Base-by-base conservation (phyloP, 2,329 filamentous ascomycete genomes). In the Pseudogymnoascus sp. region DNA sequence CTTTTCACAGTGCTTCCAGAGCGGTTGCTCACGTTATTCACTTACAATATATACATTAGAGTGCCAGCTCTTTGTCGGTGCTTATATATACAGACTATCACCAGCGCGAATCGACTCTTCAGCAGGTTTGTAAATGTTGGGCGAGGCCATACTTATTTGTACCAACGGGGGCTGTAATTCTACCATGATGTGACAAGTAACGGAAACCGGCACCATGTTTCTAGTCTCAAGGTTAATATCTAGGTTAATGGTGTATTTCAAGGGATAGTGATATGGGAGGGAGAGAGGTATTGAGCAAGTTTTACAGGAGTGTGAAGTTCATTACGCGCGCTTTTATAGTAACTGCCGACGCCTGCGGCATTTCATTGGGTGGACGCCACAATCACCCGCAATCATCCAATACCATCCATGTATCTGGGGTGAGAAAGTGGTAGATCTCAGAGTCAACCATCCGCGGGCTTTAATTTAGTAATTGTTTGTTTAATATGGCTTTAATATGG, bases 41-140 rank as follows among this genome's bases (percentile, higher is more conserved):
- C 49, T 55, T 14, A 7, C 49, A 33, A 35, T 55, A 55, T 55
- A 55, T 55, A 55, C 28, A 55, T 55, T n/a, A 35, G n/a, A 35
- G 49, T 33, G 4, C 49, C 49, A 55, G 49, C 49, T 55, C 49
- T 16, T 33, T 33, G 28, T 55, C 9, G 6, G n/a, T 3, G 8
- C 8, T 22, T 55, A 14, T 55, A 6, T 14, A 55, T 6, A 33
- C 11, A 22, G 49, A 12, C 22, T 55, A 35, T 35, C n/a, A 22
- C 11, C n/a, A 7, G n/a, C 49, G 30, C 3, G 49, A 33, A 22
- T 22, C 1, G n/a, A 55, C 9, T 19, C 28, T 33, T 7, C 8
- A 22, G n/a, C 16, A 33, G 16, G 49, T 33, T 33, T 14, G 28
- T 55, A 6, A n/a, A 22, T 22, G 28, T 35, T 35, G 49, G 45